phyloP scores from a whole-genome alignment of 2,329 filamentous ascomycete species.

The Aspergillus udagawae region DNA sequence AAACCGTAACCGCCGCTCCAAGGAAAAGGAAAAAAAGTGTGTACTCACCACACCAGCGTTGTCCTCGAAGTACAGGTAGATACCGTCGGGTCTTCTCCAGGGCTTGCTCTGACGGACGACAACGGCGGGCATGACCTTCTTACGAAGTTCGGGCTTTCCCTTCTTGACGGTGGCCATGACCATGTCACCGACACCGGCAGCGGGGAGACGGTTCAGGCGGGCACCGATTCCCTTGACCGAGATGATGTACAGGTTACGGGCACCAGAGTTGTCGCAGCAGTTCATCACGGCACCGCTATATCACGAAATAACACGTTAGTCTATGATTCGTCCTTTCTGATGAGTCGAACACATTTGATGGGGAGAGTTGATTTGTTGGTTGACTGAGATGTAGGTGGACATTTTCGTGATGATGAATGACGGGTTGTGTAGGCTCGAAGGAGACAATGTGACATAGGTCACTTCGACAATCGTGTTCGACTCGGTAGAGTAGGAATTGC shows the following conservation, averaged over 20 bases:
- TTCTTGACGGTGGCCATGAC: conserved; percentile 99
- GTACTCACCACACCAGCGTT: conserved; percentile 94
- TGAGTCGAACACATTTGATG: conserved; percentile 4
- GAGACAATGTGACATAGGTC: conserved; percentile 10
- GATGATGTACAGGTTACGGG: conserved; percentile 99
- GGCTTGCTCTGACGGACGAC: conserved; percentile 99
- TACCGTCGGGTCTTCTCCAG: conserved; percentile 97
- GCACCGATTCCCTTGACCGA: conserved; percentile 98
- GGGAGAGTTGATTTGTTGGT: conserved; percentile 3
- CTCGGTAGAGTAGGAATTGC: conserved; percentile 11
- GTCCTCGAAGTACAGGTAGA: conserved; percentile 99
- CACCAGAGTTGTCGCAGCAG: conserved; percentile 99
- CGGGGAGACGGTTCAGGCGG: conserved; percentile 93
- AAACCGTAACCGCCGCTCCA: background rate
- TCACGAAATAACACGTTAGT: conserved; percentile 10
- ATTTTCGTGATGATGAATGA: no score
- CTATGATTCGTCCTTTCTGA: conserved; percentile 13
- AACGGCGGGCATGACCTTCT: conserved; percentile 99
- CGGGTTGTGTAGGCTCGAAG: conserved; percentile 9
- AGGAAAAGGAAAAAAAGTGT: background rate
- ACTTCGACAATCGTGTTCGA: conserved; percentile 5
- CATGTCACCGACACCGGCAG: conserved; percentile 98
- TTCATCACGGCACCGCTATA: conserved; percentile 97
- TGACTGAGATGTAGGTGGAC: background rate
- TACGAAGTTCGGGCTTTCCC: conserved; percentile 99